Percentiles rank a stretch among this genome's conserved stretches.
phyloP scores from a whole-genome alignment of 1,284 basidiomycete species.

The Leucoagaricus sp. region DNA sequence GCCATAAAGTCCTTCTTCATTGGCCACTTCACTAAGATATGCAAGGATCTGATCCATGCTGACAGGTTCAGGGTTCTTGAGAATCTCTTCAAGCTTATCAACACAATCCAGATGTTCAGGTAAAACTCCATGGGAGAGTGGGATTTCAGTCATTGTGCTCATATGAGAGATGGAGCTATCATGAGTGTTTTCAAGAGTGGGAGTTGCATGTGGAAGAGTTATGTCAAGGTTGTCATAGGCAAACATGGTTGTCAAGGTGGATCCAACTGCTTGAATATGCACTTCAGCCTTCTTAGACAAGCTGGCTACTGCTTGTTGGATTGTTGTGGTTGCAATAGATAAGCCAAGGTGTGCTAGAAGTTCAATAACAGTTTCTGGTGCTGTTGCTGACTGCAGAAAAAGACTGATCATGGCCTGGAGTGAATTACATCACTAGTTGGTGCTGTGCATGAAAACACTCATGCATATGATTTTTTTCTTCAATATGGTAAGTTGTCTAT shows the following conservation, averaged over 20 bases:
- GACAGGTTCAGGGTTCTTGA: conserved; percentile 1
- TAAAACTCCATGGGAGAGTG: conserved; percentile 23
- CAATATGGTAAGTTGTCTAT: background rate
- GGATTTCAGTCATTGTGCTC: conserved; percentile 28
- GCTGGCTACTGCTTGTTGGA: background rate
- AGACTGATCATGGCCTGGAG: conserved; percentile 19
- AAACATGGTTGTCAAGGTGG: conserved; percentile 22
- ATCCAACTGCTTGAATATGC: conserved; percentile 15
- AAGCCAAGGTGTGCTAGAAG: background rate
- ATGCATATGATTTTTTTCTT: conserved; percentile 29
- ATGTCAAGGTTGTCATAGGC: conserved; percentile 39
- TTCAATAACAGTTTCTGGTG: background rate
- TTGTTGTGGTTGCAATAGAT: background rate
- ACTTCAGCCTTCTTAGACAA: background rate
- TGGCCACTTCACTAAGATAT: background rate
- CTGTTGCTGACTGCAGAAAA: background rate
- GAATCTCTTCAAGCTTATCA: conserved; percentile 25
- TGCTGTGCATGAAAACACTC: conserved; percentile 31
- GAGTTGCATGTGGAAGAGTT: conserved; percentile 23
- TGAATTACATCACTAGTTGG: conserved; percentile 28
- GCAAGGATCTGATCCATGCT: background rate
- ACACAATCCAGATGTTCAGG: conserved; percentile 26
- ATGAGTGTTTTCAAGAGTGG: conserved; percentile 24
- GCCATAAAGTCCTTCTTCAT: background rate
- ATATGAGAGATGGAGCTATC: conserved; percentile 26